Conservation (phyloP, 768 basidiomycete genomes). For the Chiua virens region DNA sequence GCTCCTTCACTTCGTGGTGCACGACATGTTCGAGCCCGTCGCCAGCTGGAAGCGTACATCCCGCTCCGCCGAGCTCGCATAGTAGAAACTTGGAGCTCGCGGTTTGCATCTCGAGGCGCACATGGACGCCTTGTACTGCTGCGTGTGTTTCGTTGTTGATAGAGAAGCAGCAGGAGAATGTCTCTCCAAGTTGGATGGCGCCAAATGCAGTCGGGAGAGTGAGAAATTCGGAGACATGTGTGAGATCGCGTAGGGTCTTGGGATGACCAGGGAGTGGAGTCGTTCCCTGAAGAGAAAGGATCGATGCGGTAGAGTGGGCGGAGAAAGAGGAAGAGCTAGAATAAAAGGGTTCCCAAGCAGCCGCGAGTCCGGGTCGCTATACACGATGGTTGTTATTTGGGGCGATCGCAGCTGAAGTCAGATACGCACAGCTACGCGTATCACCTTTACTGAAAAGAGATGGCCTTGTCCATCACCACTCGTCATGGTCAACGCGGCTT, state of each 20-base stretch:
- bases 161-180: constrained; percentile 79
- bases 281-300: constrained; percentile 73
- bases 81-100: constrained; percentile 60
- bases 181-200: constrained; percentile 85
- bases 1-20: constrained; percentile 89
- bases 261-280: constrained; percentile 72
- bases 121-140: constrained; percentile 59
- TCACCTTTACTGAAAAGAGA: constrained; percentile 78
- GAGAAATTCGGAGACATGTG: constrained; percentile 74
- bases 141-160: constrained; percentile 76
- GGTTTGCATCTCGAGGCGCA: constrained; percentile 88
- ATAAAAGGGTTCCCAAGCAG: constrained; percentile 85
- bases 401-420: not conserved
- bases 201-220: constrained; percentile 84
- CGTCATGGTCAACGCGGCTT: constrained; percentile 8
- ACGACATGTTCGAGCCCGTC: constrained; percentile 69
- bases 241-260: constrained; percentile 81
- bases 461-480: constrained; percentile 58
- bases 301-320: constrained; percentile 74
- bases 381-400: constrained; percentile 5
- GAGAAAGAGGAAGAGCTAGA: constrained; percentile 81
- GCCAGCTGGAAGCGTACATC: constrained; percentile 48
- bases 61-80: constrained; percentile 61
- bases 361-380: constrained; percentile 72
- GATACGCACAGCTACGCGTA: constrained; percentile 79